Base-by-base conservation (phyloP, 2,329 filamentous ascomycete genomes). In the Verticillium tricorpus region DNA sequence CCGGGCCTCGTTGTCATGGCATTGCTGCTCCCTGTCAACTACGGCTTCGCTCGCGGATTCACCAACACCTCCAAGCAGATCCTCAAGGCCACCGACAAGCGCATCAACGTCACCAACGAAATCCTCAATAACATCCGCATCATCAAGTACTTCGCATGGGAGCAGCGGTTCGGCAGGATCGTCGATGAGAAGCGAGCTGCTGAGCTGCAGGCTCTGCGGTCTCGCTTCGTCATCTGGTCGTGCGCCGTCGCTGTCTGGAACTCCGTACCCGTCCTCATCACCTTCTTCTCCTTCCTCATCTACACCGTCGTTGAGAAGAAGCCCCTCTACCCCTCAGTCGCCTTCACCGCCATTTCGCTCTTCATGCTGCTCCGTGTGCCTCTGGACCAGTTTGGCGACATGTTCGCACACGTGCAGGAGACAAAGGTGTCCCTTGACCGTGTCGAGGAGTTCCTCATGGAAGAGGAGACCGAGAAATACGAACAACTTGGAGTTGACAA, bases 141-240 rank as follows among this genome's bases (percentile, higher is more conserved):
- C 73, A 98, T 99, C 85, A 99, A 99, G 73, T 99, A 95, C 76
- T 99, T 99, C 73, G 94, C 95, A 0, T 99, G 95, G 95, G 95
- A 99, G 74, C 88, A 93, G 69, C 90, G 94, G 2, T 99, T 97
- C 73, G 86, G 91, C 62, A 85, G 86, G 25, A 87, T 92, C 60
- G 92, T 99, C 37, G 90, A 96, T 64, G 94, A 97, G 73, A 97
- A 97, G 78, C 88, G 95, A 65, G 82, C 82, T 54, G 81, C 81
- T 3, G 95, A 99, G 74, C 82, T 99, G 59, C 87, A 85, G 68
- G 87, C 92, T 35, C 77, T 99, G 60, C 89, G 93, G 62, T 85
- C 85, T 45, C 87, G 94, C 63, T 99, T 96, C 77, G 87, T 97
- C 66, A 81, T 98, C 45, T 99, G 94, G 94, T 91, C 94, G 14